Evolutionary conservation across 306 rosid genomes (phyloP), one percentile per base, ranked within the genome.

Genomic region (Glycyrrhiza uralensis): DNA sequence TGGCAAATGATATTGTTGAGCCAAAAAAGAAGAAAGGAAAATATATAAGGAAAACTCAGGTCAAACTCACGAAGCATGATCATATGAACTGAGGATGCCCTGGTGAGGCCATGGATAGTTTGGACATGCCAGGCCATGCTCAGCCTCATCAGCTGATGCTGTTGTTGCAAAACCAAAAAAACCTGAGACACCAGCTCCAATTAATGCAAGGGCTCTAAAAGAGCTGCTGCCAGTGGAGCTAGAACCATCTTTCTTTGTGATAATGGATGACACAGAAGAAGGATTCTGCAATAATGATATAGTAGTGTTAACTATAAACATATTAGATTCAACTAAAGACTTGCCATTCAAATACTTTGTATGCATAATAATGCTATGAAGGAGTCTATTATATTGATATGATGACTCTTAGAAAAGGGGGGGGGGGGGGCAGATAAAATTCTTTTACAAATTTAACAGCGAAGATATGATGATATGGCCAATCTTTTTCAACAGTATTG

Each of bases 61-160:
- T 24, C 30, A 46, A 77, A 87, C 99, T 85, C 62, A 91, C 97
- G 99, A 89, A 78, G 93, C 95, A 76, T 91, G 99, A 65, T 95
- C 99, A 57, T 95, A 95, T 78, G 99, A 95, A 75, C 99, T 95
- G 49, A 95, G 94, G 58, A 95, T 95, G 64, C 99, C 99, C 63
- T 79, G n/a, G 78, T 95, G 99, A 72, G 99, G 99, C 99, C 99
- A 95, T 28, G 99, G 99, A 86, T 91, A 95, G 87, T 30, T 81
- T 61, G 99, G 91, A 76, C 88, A 85, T 29, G 82, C 96, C 52
- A 95, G 87, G 71, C 99, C 97, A 69, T 95, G 97, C 72, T 95
- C 99, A 52, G 97, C 96, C 84, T 95, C 99, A 87, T 95, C 99
- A 61, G 97, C 95, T 45, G 88, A 84, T 71, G 97, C 94, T 5